Conservation (phyloP, 306 rosid species). For the Crataegus laevigata region DNA sequence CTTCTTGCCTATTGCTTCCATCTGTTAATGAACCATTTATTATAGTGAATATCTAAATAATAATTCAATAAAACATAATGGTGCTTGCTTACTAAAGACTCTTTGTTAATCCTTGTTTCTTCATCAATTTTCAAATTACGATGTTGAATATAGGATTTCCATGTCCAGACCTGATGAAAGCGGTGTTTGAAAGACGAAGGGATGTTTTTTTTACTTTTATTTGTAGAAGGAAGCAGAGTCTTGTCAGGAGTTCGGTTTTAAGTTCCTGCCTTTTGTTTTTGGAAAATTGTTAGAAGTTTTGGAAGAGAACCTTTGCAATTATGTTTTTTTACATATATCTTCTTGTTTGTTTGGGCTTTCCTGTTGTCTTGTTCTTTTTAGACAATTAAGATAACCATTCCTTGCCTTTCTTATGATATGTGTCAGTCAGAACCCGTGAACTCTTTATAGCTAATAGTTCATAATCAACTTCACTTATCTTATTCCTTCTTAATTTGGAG, state of each 20-base stretch:
- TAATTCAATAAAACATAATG: background rate
- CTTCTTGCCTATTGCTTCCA: background rate
- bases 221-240: background rate
- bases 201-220: too few species aligned
- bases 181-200: too few species aligned
- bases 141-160: too few species aligned
- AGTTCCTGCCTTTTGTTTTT: too few species aligned
- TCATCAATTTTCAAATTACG: background rate
- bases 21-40: background rate
- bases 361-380: background rate
- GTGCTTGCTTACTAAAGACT: background rate
- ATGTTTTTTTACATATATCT: background rate
- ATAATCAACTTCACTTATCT: background rate
- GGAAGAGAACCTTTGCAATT: too few species aligned
- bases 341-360: background rate
- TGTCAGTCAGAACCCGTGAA: too few species aligned
- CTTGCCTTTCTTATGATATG: background rate
- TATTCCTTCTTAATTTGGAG: conserved; percentile 4
- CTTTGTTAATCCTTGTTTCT: background rate
- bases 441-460: background rate
- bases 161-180: too few species aligned
- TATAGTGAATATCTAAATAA: background rate
- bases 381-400: too few species aligned
- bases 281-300: too few species aligned
- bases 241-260: too few species aligned